A percentile compares a stretch with the other conserved stretches of the same genome.
phyloP scores from a whole-genome alignment of 164 flowering plant genomes.

The Stephania japonica region DNA sequence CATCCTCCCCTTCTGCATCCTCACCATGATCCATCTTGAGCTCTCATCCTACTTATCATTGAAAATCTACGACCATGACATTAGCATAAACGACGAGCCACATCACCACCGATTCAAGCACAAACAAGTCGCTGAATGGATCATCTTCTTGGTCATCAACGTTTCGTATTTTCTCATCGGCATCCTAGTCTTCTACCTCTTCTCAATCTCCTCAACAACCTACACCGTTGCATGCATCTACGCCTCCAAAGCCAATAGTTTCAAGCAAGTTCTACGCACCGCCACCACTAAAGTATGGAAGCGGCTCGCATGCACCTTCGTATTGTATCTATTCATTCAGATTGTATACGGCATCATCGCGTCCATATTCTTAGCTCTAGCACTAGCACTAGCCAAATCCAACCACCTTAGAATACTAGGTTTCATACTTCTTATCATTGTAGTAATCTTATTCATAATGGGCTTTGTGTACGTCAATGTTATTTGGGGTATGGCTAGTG shows the following conservation, averaged over 20 bases:
- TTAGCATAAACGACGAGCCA: constrained; percentile 9
- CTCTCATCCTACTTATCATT: constrained; percentile 29
- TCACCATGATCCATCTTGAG: constrained; percentile 40
- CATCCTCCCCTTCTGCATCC: constrained; percentile 60
- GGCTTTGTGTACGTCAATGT: constrained; percentile 45
- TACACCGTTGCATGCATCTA: constrained; percentile 44
- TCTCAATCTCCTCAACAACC: constrained; percentile 36
- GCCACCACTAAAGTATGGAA: constrained; percentile 57
- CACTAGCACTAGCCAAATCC: not conserved
- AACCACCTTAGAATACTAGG: not conserved
- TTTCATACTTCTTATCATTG: not conserved
- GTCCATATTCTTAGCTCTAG: constrained; percentile 6
- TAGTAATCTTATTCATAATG: constrained; percentile 18
- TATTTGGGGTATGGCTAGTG: constrained; percentile 63
- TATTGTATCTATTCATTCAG: constrained; percentile 26
- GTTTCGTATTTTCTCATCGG: constrained; percentile 20
- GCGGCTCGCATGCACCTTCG: constrained; percentile 43
- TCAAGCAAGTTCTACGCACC: constrained; percentile 33
- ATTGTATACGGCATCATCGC: constrained; percentile 26
- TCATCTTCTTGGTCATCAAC: constrained; percentile 24
- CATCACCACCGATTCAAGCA: constrained; percentile 15
- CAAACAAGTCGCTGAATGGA: constrained; percentile 23
- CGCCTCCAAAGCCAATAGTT: constrained; percentile 31
- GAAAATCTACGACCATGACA: constrained; percentile 23
- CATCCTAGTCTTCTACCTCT: constrained; percentile 27